Evolutionary conservation across 331 rosid species (phyloP), one percentile per base, ranked within the genome.

Genomic region (Rosa hybrid): DNA sequence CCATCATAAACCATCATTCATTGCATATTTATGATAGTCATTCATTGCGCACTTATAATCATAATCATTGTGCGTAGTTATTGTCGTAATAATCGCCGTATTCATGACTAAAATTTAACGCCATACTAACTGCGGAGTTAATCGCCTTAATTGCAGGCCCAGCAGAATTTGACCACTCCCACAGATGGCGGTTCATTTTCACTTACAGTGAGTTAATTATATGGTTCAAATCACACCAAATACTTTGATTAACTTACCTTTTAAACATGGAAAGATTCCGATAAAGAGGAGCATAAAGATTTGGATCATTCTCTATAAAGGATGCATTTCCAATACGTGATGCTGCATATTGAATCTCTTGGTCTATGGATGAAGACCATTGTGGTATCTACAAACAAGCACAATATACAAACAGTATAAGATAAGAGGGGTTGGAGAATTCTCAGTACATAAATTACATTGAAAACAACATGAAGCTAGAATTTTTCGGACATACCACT

Each of bases 271-370:
- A 93, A 78, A 88, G 77, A 62, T 95, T 91, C 79, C 92, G 83
- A 67, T 87, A 93, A 68, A 93, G 77, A 79, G 97, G 92, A 17
- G 87, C 80, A 78, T 91, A 85, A 59, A 93, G 92, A 76, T 86
- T 80, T 20, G 92, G 80, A 85, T 89, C 92, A 44, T 89, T 79
- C 62, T 85, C 23, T 23, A 87, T 18, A 27, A 68, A 18, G 45
- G 99, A 92, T 3, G 96, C 97, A 48, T 91, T 90, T 87, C 88
- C 89, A 12, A 95, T 95, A 87, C 89, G 92, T 65, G 78, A 88
- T 79, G 85, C 86, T 42, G 80, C 90, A 46, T 76, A 76, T 63
- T 68, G 68, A 78, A 95, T 78, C 81, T 91, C 93, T 74, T 57
- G 82, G 76, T 90, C 92, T 46, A 79, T 87, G 20, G 88, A 79